Percentiles rank a stretch among this genome's conserved stretches.
These are phyloP conservation scores for Pyrenophora graminea DNA, from an alignment of 2,329 filamentous ascomycete genomes.

Conservation along the genomic window DNA sequence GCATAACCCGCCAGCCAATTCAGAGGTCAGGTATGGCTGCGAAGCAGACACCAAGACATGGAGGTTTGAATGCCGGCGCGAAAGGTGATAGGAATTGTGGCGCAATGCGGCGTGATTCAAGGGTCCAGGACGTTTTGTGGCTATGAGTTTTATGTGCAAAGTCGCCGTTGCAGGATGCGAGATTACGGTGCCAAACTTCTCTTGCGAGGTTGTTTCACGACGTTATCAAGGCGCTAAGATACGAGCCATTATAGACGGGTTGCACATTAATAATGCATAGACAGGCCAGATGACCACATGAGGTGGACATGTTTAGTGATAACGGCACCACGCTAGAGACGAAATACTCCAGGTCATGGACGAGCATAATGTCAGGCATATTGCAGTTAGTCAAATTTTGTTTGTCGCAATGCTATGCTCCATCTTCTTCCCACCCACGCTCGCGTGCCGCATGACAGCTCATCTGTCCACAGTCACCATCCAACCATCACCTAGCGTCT, in stretches of 20 bases:
- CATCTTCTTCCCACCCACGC: neutral
- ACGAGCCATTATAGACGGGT: too few relatives aligned
- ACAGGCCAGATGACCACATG: neutral
- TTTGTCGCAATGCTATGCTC: neutral
- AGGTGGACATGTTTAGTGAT: neutral
- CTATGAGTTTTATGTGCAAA: neutral
- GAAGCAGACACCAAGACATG: constrained; percentile 1
- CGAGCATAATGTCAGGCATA: neutral
- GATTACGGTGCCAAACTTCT: neutral
- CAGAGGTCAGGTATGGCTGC: neutral
- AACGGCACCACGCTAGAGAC: neutral
- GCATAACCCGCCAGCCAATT: constrained; percentile 11
- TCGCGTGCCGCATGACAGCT: neutral
- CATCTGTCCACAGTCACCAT: constrained; percentile 48
- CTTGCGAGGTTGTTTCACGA: too few relatives aligned
- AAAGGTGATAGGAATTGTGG: constrained; percentile 2
- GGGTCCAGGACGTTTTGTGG: neutral
- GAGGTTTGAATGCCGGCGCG: neutral
- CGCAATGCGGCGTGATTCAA: constrained; percentile 1
- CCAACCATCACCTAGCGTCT: constrained; percentile 48
- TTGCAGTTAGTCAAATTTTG: neutral
- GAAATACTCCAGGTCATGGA: neutral
- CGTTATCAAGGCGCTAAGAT: too few relatives aligned
- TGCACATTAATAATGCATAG: too few relatives aligned
- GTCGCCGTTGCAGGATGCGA: neutral